Base-by-base conservation (phyloP, 208 protist genomes). In the Leishmania guyanensis region DNA sequence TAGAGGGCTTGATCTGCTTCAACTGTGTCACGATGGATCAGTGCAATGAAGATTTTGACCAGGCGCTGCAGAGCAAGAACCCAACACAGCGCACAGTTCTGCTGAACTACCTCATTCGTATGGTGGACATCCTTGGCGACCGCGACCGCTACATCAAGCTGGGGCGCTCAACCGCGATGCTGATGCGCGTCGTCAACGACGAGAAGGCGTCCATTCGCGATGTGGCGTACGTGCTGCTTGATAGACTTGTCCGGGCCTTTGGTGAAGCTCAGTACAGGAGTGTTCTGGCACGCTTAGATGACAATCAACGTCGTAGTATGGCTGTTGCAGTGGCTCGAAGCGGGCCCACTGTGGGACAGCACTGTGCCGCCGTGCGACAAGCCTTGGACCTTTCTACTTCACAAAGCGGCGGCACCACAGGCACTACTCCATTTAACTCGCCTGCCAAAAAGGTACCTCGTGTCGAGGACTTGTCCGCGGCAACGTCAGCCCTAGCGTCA, bases 31-130 rank as follows among this genome's bases (percentile, higher is more conserved):
- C 91, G 20, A 87, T 96, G 72, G 94, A 98, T 54, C 92, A 96
- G 83, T 96, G 91, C 81, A 80, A 89, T 20, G 94, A 98, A 39
- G 94, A 98, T 10, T 93, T 96, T 78, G 93, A 96, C 17, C 84
- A 89, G 62, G 85, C 86, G 22, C 62, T 85, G 77, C 86, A 91
- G 81, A 96, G 94, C 86, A 94, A 94, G 39, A 94, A 94, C 76
- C 93, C 94, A 26, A 92, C 88, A 60, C 94, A 98, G 76, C 91
- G 93, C 33, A 73, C 93, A 16, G 89, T 91, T 1, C 66, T 96
- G 8, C 85, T 93, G 43, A 77, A 86, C 56, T 98, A 93, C 77
- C 92, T 90, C 69, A 83, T 86, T 48, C 86, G 86, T n/a, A 86
- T 95, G 80, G 80, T 93, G 26, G 87, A 92, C 20, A 86, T 80